Base-by-base conservation (phyloP, 352 stramenopile genomes). In the Elongisporangium senticosum region DNA sequence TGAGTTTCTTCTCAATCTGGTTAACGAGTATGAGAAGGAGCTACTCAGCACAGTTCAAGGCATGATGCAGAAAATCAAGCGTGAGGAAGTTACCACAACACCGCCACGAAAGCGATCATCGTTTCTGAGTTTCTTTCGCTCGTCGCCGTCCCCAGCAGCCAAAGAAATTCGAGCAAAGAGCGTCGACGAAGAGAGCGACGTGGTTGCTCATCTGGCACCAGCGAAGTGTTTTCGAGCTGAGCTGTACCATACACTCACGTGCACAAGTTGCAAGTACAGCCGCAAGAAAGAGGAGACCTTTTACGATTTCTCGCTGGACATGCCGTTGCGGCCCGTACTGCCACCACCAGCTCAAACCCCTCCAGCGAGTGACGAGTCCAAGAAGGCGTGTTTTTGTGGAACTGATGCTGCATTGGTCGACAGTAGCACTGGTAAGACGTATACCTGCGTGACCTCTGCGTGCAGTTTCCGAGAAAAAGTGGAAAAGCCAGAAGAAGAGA, bases 21-120 rank as follows among this genome's bases (percentile, higher is more conserved):
- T 96, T 51, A 89, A 79, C 4, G 86, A 94, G 50, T 91, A 90
- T 64, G 86, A 96, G 56, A 89, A 87, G 53, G 86, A 96, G 55
- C 69, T 94, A 10, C 62, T 88, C 7, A 24, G 69, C 51, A 77
- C 72, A 8, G 77, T 90, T 7, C 57, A 77, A 37, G 53, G 55
- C n/a, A 58, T 55, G 7, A 24, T 59, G 3, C 50, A 56, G 21
- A 68, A 61, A 49, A 62, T 67, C 17, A 51, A 47, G 20, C 40
- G 60, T 40, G 63, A 68, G 8, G 62, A 69, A 58, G 28, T 70
- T 7, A 64, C 67, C 20, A 56, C 67, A 10, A 43, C 56, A 48
- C 15, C 53, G n/a, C 56, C 49, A 15, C 62, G 63, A 49, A 86
- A 85, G 54, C 65, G 65, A 59, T 69, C 62, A 49, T 88, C 65